Evolutionary conservation across 1,284 basidiomycete species (phyloP).

Genomic region (Chondrostereum purpureum): DNA sequence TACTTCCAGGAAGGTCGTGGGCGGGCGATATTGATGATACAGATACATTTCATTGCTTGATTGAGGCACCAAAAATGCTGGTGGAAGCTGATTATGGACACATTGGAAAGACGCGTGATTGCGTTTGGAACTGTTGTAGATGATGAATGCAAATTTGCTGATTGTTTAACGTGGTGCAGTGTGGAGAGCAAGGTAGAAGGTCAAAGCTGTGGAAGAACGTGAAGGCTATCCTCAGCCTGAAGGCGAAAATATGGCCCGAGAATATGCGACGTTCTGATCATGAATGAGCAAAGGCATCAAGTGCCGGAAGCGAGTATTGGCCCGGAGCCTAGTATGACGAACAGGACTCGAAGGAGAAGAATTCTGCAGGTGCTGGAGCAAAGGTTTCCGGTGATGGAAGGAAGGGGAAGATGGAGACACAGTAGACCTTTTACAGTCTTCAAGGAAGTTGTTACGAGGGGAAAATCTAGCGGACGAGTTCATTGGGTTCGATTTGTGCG

Average conservation of each 20-base stretch:
- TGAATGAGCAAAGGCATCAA: neutral
- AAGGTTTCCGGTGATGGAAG: too few species aligned
- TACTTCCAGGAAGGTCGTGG: slow-evolving; percentile 5
- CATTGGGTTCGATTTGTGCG: slow-evolving; percentile 31
- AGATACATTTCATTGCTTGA: neutral
- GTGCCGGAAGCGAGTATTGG: neutral
- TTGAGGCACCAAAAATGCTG: too few species aligned
- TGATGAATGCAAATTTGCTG: neutral
- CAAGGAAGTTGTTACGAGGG: too few species aligned
- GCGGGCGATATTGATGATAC: slow-evolving; percentile 1
- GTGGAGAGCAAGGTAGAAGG: neutral
- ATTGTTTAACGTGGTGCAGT: neutral
- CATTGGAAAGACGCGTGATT: neutral
- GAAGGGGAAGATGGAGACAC: too few species aligned
- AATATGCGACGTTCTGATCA: neutral
- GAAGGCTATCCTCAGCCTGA: too few species aligned
- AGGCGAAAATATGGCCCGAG: neutral
- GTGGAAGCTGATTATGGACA: slow-evolving; percentile 1
- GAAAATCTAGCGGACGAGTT: neutral
- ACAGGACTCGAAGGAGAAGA: neutral
- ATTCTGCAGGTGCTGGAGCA: neutral
- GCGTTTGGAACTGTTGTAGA: neutral
- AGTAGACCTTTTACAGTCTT: too few species aligned
- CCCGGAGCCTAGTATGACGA: neutral
- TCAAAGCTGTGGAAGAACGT: neutral